phyloP scores from a whole-genome alignment of 441 rosid species.

The Croton laevigatus region DNA sequence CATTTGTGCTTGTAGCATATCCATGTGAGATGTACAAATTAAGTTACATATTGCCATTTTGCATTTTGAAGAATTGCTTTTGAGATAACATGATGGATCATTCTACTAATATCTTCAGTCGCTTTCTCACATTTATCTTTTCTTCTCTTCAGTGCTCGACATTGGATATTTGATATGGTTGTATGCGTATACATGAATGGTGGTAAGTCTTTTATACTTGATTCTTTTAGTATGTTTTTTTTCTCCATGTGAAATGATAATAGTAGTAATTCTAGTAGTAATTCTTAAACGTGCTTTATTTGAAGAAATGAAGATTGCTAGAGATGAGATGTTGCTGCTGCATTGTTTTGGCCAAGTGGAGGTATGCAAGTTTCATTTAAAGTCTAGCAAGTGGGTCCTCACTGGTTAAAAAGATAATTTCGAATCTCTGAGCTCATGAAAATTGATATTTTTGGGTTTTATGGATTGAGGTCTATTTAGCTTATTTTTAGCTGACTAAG shows the following conservation, averaged over 20 bases:
- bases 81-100: background rate
- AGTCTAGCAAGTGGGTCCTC: conserved; percentile 12
- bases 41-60: background rate
- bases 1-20: background rate
- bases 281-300: too few species aligned
- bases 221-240: background rate
- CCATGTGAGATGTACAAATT: background rate
- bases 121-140: background rate
- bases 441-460: background rate
- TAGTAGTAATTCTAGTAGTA: background rate
- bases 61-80: background rate
- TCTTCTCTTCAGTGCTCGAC: background rate
- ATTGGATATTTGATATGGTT: background rate
- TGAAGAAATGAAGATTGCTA: background rate
- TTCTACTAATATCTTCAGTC: background rate
- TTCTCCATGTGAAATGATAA: background rate
- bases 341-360: background rate
- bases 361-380: background rate
- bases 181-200: background rate
- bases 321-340: background rate
- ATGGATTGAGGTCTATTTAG: background rate
- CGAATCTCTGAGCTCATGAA: background rate
- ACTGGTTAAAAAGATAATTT: background rate
- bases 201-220: background rate
- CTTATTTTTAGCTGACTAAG: conserved; percentile 2